Evolutionary conservation across 169 alveolate genomes (phyloP).

Genomic region (Plasmodium gallinaceum): DNA sequence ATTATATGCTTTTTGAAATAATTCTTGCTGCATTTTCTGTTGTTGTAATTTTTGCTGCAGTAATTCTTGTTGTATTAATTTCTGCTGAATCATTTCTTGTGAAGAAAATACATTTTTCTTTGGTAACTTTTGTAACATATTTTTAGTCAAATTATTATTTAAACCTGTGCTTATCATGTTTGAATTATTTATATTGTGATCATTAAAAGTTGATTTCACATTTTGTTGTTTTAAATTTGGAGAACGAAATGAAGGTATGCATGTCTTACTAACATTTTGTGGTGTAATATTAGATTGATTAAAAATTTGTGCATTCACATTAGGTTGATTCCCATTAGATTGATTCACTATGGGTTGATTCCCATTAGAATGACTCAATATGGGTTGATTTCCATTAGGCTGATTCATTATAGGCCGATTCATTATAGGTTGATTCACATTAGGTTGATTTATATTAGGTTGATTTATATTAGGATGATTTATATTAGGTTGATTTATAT

Average conservation of each 20-base stretch:
- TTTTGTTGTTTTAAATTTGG: constrained; percentile 26
- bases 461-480: background rate
- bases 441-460: constrained; percentile 15
- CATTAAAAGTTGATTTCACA: constrained; percentile 22
- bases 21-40: constrained; percentile 43
- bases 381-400: constrained; percentile 1
- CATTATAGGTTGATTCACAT: constrained; percentile 1
- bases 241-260: constrained; percentile 35
- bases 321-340: background rate
- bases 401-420: background rate
- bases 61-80: constrained; percentile 32
- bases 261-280: constrained; percentile 4
- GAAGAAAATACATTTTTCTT: constrained; percentile 24
- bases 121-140: constrained; percentile 27
- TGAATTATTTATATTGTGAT: constrained; percentile 21
- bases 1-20: constrained; percentile 33
- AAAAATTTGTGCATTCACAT: constrained; percentile 19
- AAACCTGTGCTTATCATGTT: constrained; percentile 30
- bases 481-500: background rate
- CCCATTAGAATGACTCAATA: background rate
- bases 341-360: background rate
- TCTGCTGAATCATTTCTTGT: constrained; percentile 58
- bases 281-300: constrained; percentile 20
- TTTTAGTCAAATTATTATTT: constrained; percentile 27
- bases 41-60: constrained; percentile 52